These are phyloP conservation scores for Clavispora carvajalis DNA, from an alignment of 805 yeast genomes.

Conservation along the genomic window DNA sequence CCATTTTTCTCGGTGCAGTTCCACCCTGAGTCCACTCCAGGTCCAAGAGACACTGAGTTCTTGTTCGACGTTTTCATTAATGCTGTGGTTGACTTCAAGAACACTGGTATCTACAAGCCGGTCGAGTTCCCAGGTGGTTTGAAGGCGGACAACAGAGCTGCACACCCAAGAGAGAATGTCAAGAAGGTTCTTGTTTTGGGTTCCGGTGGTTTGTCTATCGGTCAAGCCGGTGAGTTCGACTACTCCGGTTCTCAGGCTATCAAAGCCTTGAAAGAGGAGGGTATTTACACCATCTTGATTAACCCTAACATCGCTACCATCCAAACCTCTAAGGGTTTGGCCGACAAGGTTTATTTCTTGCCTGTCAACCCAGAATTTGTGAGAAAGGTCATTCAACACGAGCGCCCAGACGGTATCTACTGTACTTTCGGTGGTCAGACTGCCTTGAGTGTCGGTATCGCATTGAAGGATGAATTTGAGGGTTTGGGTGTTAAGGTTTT, in stretches of 20 bases:
- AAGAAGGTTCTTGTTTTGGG: constrained; percentile 93
- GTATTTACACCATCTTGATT: constrained; percentile 90
- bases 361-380: constrained; percentile 98
- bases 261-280: constrained; percentile 96
- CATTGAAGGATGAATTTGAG: constrained; percentile 92
- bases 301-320: constrained; percentile 98
- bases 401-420: constrained; percentile 95
- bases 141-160: constrained; percentile 64
- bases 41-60: constrained; percentile 98
- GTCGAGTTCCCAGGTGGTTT: constrained; percentile 90
- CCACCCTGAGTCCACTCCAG: constrained; percentile 99
- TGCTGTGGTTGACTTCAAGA: constrained; percentile 63
- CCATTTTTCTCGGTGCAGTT: constrained; percentile 98
- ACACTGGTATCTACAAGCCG: constrained; percentile 56
- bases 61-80: constrained; percentile 89
- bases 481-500: constrained; percentile 87
- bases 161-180: constrained; percentile 73
- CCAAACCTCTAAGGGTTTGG: constrained; percentile 96
- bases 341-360: constrained; percentile 94
- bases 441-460: constrained; percentile 92
- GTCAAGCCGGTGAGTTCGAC: constrained; percentile 98
- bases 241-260: constrained; percentile 97
- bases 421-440: constrained; percentile 99
- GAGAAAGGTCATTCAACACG: constrained; percentile 89
- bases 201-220: constrained; percentile 96